Evolutionary conservation across 257 asterid species (phyloP), one percentile per base, ranked within the genome.

Genomic region (Penstemon newberryi): DNA sequence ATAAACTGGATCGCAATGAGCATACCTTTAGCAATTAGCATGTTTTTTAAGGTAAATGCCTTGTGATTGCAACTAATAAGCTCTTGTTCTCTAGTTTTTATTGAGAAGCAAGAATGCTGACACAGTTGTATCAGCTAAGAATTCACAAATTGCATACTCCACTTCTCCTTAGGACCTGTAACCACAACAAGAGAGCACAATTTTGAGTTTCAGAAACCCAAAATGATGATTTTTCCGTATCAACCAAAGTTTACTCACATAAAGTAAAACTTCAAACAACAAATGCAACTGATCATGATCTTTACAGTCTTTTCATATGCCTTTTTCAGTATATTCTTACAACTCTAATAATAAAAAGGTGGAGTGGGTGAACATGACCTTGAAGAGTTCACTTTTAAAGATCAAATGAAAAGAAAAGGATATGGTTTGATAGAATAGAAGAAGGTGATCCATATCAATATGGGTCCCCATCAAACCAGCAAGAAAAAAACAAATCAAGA

Each of bases 81-180:
- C 33, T 69, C 65, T 38, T 51, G 44, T 42, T 8, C 8, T 36
- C 69, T 63, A 19, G n/a, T n/a, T 36, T 44, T 59, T 50, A 37
- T 8, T 42, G 6, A 33, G 65, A 54, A 58, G 37, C 55, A 61
- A 39, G 51, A 76, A 44, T 59, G 19, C 53, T 4, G 63, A 45
- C 56, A 52, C 60, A 69, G 47, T 52, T 52, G 37, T 77, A 60
- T 63, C 77, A 52, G 71, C 75, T 73, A 70, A 70, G 65, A 59
- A 61, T 63, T 64, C 73, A 70, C 33, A 67, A 68, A 69, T 53
- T 57, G 11, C 47, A 56, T 43, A 44, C 63, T 75, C 79, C 70
- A 43, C 73, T 75, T 77, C 75, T 55, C 76, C 82, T 70, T 50
- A 66, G 78, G 58, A 70, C 81, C 79, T 74, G 75, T 65, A 25